Evolutionary conservation across 805 yeast genomes (phyloP).

Genomic region (Danielozyma ontarioensis): DNA sequence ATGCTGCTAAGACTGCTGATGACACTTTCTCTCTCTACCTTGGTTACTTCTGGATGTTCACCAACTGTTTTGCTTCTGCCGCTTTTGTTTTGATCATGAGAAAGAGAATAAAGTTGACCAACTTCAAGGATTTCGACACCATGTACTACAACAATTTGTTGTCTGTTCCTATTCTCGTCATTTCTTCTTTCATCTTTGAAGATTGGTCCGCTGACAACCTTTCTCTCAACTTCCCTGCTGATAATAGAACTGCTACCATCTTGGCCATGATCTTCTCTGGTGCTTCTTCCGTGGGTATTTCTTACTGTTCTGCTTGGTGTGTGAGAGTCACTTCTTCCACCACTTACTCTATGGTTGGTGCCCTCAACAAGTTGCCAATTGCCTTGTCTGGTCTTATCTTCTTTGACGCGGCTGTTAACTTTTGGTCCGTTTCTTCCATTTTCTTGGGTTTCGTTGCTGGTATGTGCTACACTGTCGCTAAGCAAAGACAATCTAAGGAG

Average conservation of each 20-base stretch:
- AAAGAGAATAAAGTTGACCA: conserved; percentile 95
- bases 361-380: conserved; percentile 95
- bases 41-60: conserved; percentile 96
- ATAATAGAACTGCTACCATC: conserved; percentile 60
- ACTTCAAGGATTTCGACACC: conserved; percentile 95
- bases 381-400: conserved; percentile 92
- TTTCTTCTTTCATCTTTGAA: conserved; percentile 74
- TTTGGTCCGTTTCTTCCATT: conserved; percentile 86
- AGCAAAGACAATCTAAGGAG: conserved; percentile 74
- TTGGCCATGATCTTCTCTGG: conserved; percentile 89
- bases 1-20: conserved; percentile 33
- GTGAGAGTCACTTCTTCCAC: conserved; percentile 98
- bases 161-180: conserved; percentile 82
- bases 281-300: conserved; percentile 90
- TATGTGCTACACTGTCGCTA: conserved; percentile 91
- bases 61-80: conserved; percentile 92
- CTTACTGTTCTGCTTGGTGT: conserved; percentile 99
- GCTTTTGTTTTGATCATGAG: conserved; percentile 92
- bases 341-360: conserved; percentile 99
- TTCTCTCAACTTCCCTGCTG: conserved; percentile 71
- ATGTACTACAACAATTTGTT: conserved; percentile 96
- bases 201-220: conserved; percentile 89
- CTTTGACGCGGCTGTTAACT: conserved; percentile 93
- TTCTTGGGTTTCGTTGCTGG: conserved; percentile 94
- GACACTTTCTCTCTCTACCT: conserved; percentile 44